Conservation (phyloP, 2,329 filamentous ascomycete species). For the Fusarium sp. region DNA sequence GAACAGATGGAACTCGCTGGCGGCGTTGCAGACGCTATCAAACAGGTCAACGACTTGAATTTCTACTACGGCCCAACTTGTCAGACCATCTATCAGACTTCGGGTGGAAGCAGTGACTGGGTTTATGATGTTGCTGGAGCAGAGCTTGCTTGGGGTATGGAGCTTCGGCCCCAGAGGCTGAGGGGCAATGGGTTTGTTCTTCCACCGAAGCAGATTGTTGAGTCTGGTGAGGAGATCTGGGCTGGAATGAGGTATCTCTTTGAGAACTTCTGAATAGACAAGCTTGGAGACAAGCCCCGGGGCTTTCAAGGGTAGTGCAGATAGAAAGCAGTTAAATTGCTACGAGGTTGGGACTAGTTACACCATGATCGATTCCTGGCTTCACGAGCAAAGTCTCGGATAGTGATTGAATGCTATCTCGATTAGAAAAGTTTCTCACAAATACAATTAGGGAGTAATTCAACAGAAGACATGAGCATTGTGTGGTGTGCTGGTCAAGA, state of each 20-base stretch:
- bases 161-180: slow-evolving; percentile 49
- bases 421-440: fast-evolving
- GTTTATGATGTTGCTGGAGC: slow-evolving; percentile 54
- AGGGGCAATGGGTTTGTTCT: slow-evolving; percentile 34
- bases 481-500: fast-evolving
- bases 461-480: neutral
- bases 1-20: slow-evolving; percentile 60
- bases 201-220: slow-evolving; percentile 48
- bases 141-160: slow-evolving; percentile 53
- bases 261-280: neutral
- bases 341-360: fast-evolving
- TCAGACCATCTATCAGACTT: slow-evolving; percentile 68
- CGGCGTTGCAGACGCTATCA: slow-evolving; percentile 62
- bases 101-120: slow-evolving; percentile 58
- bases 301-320: fast-evolving
- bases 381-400: neutral
- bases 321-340: neutral
- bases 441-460: fast-evolving
- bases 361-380: no score
- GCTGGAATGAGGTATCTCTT: slow-evolving; percentile 55
- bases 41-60: slow-evolving; percentile 49
- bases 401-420: neutral
- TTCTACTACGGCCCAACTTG: slow-evolving; percentile 65
- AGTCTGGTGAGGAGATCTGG: slow-evolving; percentile 55
- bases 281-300: no score